Conservation (phyloP, 1,284 basidiomycete species). For the Malassezia vespertilionis region DNA sequence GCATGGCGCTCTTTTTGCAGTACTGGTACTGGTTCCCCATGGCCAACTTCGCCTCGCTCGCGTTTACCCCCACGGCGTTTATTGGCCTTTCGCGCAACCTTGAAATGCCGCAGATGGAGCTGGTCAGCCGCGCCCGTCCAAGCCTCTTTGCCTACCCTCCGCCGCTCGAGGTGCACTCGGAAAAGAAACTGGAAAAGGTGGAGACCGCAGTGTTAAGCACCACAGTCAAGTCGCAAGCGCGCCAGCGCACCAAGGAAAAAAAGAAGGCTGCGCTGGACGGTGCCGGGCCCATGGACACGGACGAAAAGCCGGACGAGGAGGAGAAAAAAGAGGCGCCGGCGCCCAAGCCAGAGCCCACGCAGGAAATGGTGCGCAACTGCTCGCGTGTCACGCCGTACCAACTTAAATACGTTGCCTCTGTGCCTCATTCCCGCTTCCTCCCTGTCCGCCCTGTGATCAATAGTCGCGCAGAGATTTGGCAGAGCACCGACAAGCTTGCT, state of each 20-base stretch:
- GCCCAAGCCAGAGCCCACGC: conserved; percentile 63
- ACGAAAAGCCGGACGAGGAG: conserved; percentile 21
- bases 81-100: conserved; percentile 42
- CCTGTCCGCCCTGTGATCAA: conserved; percentile 68
- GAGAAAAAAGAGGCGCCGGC: conserved; percentile 25
- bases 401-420: conserved; percentile 71
- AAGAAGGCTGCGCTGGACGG: conserved; percentile 31
- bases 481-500: conserved; percentile 13
- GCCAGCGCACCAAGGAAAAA: conserved; percentile 41
- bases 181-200: conserved; percentile 46
- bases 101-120: conserved; percentile 38
- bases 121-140: conserved; percentile 38
- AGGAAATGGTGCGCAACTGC: conserved; percentile 72
- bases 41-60: conserved; percentile 43
- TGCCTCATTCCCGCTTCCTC: conserved; percentile 65
- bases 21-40: conserved; percentile 49
- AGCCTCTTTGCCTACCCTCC: conserved; percentile 44
- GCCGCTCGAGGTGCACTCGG: conserved; percentile 31
- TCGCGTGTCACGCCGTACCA: conserved; percentile 86
- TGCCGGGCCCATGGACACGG: conserved; percentile 33
- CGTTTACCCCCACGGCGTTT: conserved; percentile 44
- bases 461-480: conserved; percentile 20
- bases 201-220: conserved; percentile 45
- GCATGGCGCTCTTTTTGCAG: conserved; percentile 46
- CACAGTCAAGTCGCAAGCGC: conserved; percentile 42